Conservation (phyloP, 164 flowering plant species). For the Macadamia tetraphylla region DNA sequence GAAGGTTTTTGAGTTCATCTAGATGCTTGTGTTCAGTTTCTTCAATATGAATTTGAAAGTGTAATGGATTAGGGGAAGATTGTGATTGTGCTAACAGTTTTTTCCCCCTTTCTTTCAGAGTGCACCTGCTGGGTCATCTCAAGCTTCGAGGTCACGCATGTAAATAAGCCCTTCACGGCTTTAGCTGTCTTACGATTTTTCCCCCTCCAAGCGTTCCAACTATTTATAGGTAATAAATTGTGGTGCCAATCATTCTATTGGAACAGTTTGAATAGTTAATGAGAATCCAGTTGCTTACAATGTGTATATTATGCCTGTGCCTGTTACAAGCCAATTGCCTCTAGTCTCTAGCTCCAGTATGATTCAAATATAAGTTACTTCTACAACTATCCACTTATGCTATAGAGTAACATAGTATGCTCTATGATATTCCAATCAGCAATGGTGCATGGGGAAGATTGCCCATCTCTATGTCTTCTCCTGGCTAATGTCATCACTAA, state of each 20-base stretch:
- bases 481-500: too few species aligned
- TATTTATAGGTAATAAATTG: neutral
- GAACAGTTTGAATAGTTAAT: too few species aligned
- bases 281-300: too few species aligned
- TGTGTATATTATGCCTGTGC: too few species aligned
- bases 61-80: neutral
- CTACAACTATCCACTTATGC: too few species aligned
- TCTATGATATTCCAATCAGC: too few species aligned
- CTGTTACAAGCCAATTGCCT: too few species aligned
- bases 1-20: neutral
- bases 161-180: conserved; percentile 13
- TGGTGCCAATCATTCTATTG: neutral
- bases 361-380: too few species aligned
- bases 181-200: neutral
- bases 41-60: neutral
- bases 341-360: too few species aligned
- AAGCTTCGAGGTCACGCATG: conserved; percentile 49
- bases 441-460: too few species aligned
- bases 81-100: neutral
- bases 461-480: too few species aligned
- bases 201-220: neutral
- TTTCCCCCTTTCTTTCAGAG: conserved; percentile 40
- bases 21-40: neutral
- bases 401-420: too few species aligned
- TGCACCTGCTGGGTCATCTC: conserved; percentile 45